A percentile compares a stretch with the other conserved stretches of the same genome.
Conservation (phyloP, 139 green algal genomes). For the Auxenochlorella pyrenoidosa region DNA sequence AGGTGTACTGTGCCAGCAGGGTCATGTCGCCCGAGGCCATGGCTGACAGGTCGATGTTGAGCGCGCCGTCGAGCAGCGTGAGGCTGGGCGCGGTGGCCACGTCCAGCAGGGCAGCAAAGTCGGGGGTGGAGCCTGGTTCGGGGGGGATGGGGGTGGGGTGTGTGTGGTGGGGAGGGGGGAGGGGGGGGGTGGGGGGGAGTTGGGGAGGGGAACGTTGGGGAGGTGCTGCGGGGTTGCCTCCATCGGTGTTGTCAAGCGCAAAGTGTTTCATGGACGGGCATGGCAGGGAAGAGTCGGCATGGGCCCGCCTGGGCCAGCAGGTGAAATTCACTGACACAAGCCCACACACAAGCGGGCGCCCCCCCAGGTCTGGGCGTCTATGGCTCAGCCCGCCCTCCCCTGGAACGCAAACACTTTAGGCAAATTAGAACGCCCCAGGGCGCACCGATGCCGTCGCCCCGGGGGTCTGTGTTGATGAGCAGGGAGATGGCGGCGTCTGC, state of each 20-base stretch:
- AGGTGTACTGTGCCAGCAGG: not conserved
- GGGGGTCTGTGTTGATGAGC: constrained; percentile 11
- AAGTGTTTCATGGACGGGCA: too few species aligned
- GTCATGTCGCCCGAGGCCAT: not conserved
- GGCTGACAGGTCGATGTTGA: constrained; percentile 2
- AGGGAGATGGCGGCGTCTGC: not conserved
- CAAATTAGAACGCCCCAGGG: too few species aligned
- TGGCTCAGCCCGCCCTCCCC: too few species aligned
- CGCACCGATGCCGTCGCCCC: not conserved
- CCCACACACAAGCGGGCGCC: too few species aligned
- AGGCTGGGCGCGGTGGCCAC: not conserved
- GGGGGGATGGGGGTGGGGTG: not conserved
- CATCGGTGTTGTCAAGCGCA: too few species aligned
- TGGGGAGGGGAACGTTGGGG: too few species aligned
- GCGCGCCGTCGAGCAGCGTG: not conserved
- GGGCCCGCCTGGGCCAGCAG: too few species aligned
- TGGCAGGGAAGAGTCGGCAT: too few species aligned
- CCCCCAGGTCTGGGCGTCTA: too few species aligned
- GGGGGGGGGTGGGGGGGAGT: not conserved
- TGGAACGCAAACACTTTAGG: too few species aligned
- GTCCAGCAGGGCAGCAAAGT: not conserved
- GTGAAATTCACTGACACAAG: too few species aligned
- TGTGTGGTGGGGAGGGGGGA: not conserved
- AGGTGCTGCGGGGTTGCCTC: too few species aligned
- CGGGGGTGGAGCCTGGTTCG: constrained; percentile 6